Base-by-base conservation (phyloP, 176 grass and related monocot species). In the Oryza meridionalis region DNA sequence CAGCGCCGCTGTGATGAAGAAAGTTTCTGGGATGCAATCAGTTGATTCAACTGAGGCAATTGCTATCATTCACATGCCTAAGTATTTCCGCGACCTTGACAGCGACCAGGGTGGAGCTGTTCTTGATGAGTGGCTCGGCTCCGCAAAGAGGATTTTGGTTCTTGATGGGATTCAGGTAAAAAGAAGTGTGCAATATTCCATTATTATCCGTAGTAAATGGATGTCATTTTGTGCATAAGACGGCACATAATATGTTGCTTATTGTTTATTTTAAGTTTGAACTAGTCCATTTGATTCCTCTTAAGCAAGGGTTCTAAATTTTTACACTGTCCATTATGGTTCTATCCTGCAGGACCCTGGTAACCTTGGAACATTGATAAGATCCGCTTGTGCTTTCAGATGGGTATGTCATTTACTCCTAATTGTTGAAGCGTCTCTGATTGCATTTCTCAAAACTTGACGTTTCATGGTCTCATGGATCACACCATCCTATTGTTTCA, bases 121-220 rank as follows among this genome's bases (percentile, higher is more conserved):
- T 26, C 40, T 90, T 85, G 62, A 82, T 51, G 88, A 55, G 4
- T 37, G 86, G 71, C 89, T 93, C 76, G 66, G 68, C 82, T 85
- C 77, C 76, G 91, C 87, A 61, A 77, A 88, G 22, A 90, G 96
- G 75, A 61, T 98, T 26, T 87, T 98, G 74, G 91, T 95, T 80
- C 96, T 98, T 51, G 96, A 95, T 83, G 96, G 93, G 63, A 93
- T 98, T 88, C 96, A 98, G 92, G 93, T 98, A 81, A 78, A 29
- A 62, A 29, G 17, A 37, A 37, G 35, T 15, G 12, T 64, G 7
- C 55, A 11, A 6, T 53, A 4, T 49, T 1, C 25, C 5, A 11
- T n/a, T 15, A 62, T 70, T 64, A 9, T 51, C 13, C 11, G 65
- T 75, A 67, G 11, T 4, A 33, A 72, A 35, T 45, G 14, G 3